Evolutionary conservation across 2,329 filamentous ascomycete genomes (phyloP).

Genomic region (Fusarium luffae): DNA sequence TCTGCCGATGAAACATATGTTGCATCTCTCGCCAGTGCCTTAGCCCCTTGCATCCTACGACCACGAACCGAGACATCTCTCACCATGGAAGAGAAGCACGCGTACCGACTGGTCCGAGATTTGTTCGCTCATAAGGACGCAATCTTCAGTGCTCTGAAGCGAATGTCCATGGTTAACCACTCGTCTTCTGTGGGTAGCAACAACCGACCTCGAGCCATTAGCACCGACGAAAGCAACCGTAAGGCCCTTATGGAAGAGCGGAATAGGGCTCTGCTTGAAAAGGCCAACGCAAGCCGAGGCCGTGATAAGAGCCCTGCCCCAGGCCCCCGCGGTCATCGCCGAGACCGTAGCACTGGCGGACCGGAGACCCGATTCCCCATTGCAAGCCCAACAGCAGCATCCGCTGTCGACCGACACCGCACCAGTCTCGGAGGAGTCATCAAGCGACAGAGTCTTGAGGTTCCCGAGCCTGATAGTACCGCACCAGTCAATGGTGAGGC

Average conservation of each 20-base stretch:
- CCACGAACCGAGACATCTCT: conserved; percentile 88
- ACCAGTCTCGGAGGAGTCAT: conserved; percentile 59
- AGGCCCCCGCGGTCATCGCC: conserved; percentile 71
- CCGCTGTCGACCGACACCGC: conserved; percentile 63
- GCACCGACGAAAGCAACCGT: conserved; percentile 94
- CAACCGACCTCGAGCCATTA: conserved; percentile 83
- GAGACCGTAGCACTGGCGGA: conserved; percentile 81
- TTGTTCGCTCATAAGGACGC: conserved; percentile 93
- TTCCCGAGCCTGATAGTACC: conserved; percentile 71
- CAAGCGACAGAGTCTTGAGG: conserved; percentile 80
- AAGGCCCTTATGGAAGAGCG: conserved; percentile 95
- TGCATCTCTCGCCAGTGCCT: conserved; percentile 74
- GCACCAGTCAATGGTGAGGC: conserved; percentile 58
- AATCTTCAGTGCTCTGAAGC: conserved; percentile 96
- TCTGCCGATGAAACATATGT: conserved; percentile 93
- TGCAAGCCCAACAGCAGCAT: conserved; percentile 69
- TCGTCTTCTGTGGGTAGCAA: conserved; percentile 64
- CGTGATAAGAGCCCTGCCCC: conserved; percentile 80
- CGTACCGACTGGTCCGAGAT: conserved; percentile 89
- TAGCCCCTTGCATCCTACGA: conserved; percentile 88
- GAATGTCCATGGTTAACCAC: conserved; percentile 78
- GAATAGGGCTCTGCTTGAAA: conserved; percentile 81
- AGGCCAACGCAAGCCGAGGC: conserved; percentile 71
- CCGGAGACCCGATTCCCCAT: conserved; percentile 88
- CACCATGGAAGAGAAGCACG: conserved; percentile 95